Conservation (phyloP, 257 asterid genomes). For the Solanum tarapatanum region DNA sequence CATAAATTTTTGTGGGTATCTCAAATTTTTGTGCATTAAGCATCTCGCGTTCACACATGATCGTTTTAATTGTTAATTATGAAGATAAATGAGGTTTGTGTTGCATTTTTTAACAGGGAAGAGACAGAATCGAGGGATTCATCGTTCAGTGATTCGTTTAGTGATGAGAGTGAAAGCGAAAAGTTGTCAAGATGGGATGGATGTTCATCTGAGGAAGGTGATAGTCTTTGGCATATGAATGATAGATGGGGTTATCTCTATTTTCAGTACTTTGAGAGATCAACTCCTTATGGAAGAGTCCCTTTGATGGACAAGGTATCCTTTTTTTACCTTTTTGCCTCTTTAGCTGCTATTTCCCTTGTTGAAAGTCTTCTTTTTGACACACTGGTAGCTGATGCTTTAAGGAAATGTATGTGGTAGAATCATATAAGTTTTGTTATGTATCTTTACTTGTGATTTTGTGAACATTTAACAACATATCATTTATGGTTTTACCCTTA, state of each 20-base stretch:
- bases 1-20: neutral
- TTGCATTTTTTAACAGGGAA: slow-evolving; percentile 17
- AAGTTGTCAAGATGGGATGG: slow-evolving; percentile 53
- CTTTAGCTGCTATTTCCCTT: neutral
- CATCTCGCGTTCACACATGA: neutral
- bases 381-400: neutral
- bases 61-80: neutral
- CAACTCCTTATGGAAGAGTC: slow-evolving; percentile 44
- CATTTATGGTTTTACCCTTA: neutral
- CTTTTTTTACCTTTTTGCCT: neutral
- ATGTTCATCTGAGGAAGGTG: slow-evolving; percentile 47
- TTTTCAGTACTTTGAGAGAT: slow-evolving; percentile 35
- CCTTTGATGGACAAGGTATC: slow-evolving; percentile 50
- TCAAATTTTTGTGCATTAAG: neutral
- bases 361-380: neutral
- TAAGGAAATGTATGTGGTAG: neutral
- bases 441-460: neutral
- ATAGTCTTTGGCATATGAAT: slow-evolving; percentile 19
- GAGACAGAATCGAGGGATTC: slow-evolving; percentile 44
- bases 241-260: slow-evolving; percentile 37
- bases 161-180: slow-evolving; percentile 46
- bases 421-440: neutral
- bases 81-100: neutral
- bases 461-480: neutral
- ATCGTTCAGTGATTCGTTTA: slow-evolving; percentile 38